Conservation (phyloP, 805 yeast genomes). For the Ogataea paradorogensis region DNA sequence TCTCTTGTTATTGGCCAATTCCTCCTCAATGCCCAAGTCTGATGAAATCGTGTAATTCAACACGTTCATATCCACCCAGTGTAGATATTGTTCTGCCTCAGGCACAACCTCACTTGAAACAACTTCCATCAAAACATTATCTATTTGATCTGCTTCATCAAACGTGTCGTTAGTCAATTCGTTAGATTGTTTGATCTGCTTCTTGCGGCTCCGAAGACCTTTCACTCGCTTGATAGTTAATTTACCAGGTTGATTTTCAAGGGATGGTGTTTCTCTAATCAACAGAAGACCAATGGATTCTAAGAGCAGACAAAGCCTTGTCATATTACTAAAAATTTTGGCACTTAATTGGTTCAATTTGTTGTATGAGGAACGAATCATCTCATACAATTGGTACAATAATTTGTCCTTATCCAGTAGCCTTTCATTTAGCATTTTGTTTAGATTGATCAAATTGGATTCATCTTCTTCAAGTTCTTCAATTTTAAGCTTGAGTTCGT, state of each 20-base stretch:
- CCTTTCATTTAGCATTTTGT: constrained; percentile 36
- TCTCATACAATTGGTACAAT: constrained; percentile 18
- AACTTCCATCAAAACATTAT: constrained; percentile 37
- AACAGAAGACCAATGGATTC: constrained; percentile 78
- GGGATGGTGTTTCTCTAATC: constrained; percentile 37
- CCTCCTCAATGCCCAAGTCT: constrained; percentile 26
- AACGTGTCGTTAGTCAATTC: constrained; percentile 29
- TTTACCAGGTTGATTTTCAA: constrained; percentile 31
- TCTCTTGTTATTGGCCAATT: constrained; percentile 6
- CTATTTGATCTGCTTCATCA: constrained; percentile 29
- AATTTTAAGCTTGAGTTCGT: constrained; percentile 39
- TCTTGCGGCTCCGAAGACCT: constrained; percentile 58
- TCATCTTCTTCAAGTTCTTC: constrained; percentile 51
- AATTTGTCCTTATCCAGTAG: constrained; percentile 25
- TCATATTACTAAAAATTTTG: constrained; percentile 35
- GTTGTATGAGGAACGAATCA: constrained; percentile 25
- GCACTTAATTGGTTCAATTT: constrained; percentile 45
- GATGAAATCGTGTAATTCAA: constrained; percentile 25
- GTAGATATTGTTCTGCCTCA: constrained; percentile 37
- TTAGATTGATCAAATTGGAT: constrained; percentile 40
- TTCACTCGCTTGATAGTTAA: constrained; percentile 70
- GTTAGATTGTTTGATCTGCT: constrained; percentile 22
- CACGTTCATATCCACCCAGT: constrained; percentile 47
- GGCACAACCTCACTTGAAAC: constrained; percentile 35
- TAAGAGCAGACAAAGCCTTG: constrained; percentile 53